Conservation (phyloP, 106 monocot genomes). For the Platanthera zijinensis region DNA sequence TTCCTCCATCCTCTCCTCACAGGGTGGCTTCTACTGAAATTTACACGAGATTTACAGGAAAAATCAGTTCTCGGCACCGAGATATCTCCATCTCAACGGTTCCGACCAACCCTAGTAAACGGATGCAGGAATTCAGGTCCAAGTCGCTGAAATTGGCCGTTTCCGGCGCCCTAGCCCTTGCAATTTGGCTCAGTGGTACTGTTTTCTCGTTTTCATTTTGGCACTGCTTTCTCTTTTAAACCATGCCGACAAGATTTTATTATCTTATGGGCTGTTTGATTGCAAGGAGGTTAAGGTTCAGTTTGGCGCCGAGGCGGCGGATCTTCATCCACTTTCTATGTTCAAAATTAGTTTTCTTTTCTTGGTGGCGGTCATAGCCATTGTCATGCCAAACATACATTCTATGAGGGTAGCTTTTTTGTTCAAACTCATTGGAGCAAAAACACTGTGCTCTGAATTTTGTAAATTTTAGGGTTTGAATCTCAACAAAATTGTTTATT, state of each 20-base stretch:
- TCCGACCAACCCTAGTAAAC: not conserved
- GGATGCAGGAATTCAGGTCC: slow-evolving; percentile 10
- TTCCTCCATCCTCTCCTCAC: not conserved
- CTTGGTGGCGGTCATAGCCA: too few relatives aligned
- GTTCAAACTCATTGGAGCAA: too few relatives aligned
- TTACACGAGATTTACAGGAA: not conserved
- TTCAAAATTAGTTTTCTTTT: too few relatives aligned
- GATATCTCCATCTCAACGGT: not conserved
- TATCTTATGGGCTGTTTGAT: not conserved
- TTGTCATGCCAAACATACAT: too few relatives aligned
- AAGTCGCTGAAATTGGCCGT: slow-evolving; percentile 21
- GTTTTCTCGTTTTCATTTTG: not conserved
- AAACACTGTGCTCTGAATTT: not conserved
- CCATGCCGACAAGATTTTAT: not conserved
- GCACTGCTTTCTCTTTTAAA: slow-evolving; percentile 2
- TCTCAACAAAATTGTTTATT: not conserved
- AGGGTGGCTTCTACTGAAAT: not conserved
- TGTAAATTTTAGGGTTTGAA: not conserved
- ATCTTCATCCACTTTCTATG: too few relatives aligned
- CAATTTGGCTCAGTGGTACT: slow-evolving; percentile 23
- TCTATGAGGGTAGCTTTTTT: too few relatives aligned
- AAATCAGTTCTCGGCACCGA: not conserved
- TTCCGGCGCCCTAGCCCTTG: slow-evolving; percentile 21
- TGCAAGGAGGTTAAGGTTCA: not conserved
- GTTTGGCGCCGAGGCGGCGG: too few relatives aligned